Evolutionary conservation across 768 basidiomycete genomes (phyloP).

Genomic region (Russula emetica): DNA sequence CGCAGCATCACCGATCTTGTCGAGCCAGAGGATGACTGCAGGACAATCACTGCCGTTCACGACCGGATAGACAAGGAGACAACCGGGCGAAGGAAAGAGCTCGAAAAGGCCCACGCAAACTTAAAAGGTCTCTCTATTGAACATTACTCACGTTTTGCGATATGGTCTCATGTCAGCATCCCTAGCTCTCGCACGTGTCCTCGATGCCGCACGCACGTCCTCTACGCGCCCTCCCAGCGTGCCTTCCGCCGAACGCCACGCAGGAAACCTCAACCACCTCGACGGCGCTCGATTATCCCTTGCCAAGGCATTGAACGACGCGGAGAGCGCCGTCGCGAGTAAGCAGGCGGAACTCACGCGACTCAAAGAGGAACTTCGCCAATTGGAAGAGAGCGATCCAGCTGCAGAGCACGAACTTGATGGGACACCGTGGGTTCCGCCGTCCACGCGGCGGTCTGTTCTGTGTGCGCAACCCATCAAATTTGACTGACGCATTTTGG

Average conservation of each 20-base stretch:
- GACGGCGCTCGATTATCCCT: conserved; percentile 60
- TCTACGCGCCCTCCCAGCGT: conserved; percentile 65
- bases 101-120: conserved; percentile 61
- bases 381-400: conserved; percentile 65
- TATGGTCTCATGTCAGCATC: not conserved
- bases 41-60: conserved; percentile 69
- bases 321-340: conserved; percentile 57
- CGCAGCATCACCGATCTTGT: conserved; percentile 68
- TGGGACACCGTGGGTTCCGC: conserved; percentile 53
- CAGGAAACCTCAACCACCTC: conserved; percentile 56
- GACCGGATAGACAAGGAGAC: conserved; percentile 61
- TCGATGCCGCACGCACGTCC: conserved; percentile 68
- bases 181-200: conserved; percentile 55
- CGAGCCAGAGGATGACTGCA: conserved; percentile 73
- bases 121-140: conserved; percentile 46
- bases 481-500: not conserved
- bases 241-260: conserved; percentile 62
- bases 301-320: conserved; percentile 70
- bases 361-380: conserved; percentile 59
- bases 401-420: conserved; percentile 70
- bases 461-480: not conserved
- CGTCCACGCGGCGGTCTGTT: not conserved
- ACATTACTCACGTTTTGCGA: not conserved
- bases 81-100: conserved; percentile 55
- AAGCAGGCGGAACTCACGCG: conserved; percentile 67